Evolutionary conservation across 1,284 basidiomycete species (phyloP).

Genomic region (Porogramme epimiltina): DNA sequence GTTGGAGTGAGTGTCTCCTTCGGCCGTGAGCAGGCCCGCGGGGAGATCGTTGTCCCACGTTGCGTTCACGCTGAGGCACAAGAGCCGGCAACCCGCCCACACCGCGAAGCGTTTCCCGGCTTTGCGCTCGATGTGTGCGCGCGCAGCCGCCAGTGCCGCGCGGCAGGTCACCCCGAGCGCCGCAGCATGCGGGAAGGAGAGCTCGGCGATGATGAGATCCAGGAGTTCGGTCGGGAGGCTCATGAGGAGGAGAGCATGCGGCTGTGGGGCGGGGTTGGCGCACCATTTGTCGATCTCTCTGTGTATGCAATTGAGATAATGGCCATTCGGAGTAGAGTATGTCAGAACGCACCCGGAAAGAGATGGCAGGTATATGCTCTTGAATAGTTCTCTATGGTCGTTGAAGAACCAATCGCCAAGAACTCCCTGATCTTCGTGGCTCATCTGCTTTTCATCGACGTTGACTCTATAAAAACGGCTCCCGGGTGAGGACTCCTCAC

Average conservation of each 20-base stretch:
- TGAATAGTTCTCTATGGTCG: background rate
- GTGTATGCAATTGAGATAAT: background rate
- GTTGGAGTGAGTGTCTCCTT: background rate
- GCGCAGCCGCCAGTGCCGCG: background rate
- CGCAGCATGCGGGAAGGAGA: background rate
- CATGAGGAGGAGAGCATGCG: background rate
- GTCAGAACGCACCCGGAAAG: background rate
- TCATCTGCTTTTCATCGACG: background rate
- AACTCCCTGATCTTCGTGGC: background rate
- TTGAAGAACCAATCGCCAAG: conserved; percentile 1
- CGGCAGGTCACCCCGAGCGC: conserved; percentile 2
- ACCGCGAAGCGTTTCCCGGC: background rate
- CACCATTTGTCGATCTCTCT: background rate
- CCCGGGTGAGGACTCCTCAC: too few relatives aligned
- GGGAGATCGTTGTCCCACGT: conserved; percentile 4
- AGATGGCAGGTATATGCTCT: background rate
- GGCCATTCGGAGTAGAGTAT: background rate
- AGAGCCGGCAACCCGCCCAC: conserved; percentile 4
- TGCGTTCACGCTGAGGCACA: background rate
- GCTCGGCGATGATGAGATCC: background rate
- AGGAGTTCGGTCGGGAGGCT: conserved; percentile 1
- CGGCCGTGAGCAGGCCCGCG: background rate
- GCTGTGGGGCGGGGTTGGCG: background rate
- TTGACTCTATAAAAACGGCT: background rate
- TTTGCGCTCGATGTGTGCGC: background rate